A percentile compares a stretch with the other conserved stretches of the same genome.
Conservation (phyloP, 805 yeast species). For the Brettanomyces bruxellensis region DNA sequence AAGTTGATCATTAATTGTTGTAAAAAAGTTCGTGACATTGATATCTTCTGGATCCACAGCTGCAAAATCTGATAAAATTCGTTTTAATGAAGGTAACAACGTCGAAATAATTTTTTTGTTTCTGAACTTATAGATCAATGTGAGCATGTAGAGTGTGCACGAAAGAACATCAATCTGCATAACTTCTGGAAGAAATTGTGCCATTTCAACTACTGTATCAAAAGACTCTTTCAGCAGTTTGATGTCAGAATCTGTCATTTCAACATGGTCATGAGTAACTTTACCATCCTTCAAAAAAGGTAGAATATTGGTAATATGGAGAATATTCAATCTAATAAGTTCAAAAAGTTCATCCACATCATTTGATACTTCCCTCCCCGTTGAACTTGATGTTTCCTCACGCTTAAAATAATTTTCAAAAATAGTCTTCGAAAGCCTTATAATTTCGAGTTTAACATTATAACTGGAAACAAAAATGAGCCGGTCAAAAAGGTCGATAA, state of each 20-base stretch:
- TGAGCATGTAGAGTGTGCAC: constrained; percentile 56
- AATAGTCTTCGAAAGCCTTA: constrained; percentile 34
- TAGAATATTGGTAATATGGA: constrained; percentile 48
- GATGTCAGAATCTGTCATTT: constrained; percentile 24
- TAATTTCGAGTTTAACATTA: constrained; percentile 45
- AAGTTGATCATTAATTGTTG: constrained; percentile 24
- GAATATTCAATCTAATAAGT: constrained; percentile 57
- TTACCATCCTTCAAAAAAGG: constrained; percentile 49
- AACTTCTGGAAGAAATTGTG: constrained; percentile 53
- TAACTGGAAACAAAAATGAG: constrained; percentile 47
- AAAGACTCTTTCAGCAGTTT: constrained; percentile 39
- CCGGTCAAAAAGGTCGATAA: constrained; percentile 68
- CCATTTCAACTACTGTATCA: constrained; percentile 50
- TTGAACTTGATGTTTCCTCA: constrained; percentile 13
- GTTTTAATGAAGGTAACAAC: constrained; percentile 42
- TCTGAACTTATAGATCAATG: constrained; percentile 41
- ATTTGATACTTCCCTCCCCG: constrained; percentile 34
- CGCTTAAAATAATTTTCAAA: constrained; percentile 39
- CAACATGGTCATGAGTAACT: constrained; percentile 18
- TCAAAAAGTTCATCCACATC: constrained; percentile 80
- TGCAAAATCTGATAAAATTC: constrained; percentile 27
- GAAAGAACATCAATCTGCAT: constrained; percentile 65
- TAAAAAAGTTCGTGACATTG: constrained; percentile 29
- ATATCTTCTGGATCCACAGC: constrained; percentile 9
- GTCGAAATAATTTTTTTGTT: constrained; percentile 38